These are phyloP conservation scores for Arabidopsis suecica DNA, from an alignment of 345 rosid species.

Conservation along the genomic window DNA sequence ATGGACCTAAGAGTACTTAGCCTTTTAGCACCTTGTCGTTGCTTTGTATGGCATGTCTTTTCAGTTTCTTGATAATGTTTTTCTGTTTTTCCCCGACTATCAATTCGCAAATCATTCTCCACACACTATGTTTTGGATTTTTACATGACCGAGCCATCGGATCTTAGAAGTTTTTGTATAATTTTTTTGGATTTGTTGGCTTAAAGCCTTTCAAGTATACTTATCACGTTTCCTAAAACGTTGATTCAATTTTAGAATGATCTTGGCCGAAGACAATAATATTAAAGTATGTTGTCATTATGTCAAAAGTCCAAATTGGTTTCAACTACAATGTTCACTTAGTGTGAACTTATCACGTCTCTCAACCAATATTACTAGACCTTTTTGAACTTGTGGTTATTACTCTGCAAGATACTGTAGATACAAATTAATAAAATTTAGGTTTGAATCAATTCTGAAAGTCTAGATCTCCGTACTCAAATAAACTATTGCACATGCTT, in stretches of 20 bases:
- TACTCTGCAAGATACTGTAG: slow-evolving; percentile 5
- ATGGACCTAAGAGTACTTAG: slow-evolving; percentile 32
- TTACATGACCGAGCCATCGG: slow-evolving; percentile 27
- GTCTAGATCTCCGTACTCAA: slow-evolving; percentile 5
- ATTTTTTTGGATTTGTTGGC: neutral
- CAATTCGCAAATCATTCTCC: slow-evolving; percentile 31
- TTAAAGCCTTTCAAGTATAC: slow-evolving; percentile 1
- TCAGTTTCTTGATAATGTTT: slow-evolving; percentile 45
- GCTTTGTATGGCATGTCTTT: slow-evolving; percentile 43
- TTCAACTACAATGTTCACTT: slow-evolving; percentile 6
- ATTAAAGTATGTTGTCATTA: slow-evolving; percentile 20
- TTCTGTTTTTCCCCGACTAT: slow-evolving; percentile 5
- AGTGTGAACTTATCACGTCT: slow-evolving; percentile 8
- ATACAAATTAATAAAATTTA: neutral
- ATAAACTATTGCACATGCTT: slow-evolving; percentile 33
- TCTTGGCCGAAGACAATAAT: slow-evolving; percentile 12
- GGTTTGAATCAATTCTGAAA: slow-evolving; percentile 28
- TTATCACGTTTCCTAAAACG: slow-evolving; percentile 9
- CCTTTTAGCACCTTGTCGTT: slow-evolving; percentile 36
- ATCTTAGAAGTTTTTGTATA: neutral
- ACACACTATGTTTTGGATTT: slow-evolving; percentile 28
- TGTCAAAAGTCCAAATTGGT: slow-evolving; percentile 5
- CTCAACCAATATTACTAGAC: slow-evolving; percentile 4
- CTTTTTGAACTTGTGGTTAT: slow-evolving; percentile 15
- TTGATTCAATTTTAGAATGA: neutral